A percentile compares a stretch with the other conserved stretches of the same genome.
phyloP scores from a whole-genome alignment of 257 asterid species.

The Salvia hispanica region DNA sequence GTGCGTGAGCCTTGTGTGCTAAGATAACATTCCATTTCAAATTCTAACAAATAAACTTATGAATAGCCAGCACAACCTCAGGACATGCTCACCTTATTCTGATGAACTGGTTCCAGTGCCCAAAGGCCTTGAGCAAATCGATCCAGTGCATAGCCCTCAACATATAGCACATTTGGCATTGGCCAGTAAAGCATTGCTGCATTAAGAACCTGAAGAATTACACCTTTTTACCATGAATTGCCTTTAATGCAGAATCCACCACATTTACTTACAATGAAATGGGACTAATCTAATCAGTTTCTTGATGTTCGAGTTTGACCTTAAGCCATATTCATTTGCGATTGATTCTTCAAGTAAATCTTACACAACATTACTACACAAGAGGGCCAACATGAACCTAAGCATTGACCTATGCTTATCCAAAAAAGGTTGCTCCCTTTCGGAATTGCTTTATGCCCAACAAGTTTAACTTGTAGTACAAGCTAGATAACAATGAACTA shows the following conservation, averaged over 20 bases:
- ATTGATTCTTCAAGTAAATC: neutral
- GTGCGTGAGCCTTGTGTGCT: too few relatives aligned
- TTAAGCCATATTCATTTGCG: conserved; percentile 4
- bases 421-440: too few relatives aligned
- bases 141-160: conserved; percentile 94
- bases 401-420: neutral
- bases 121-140: conserved; percentile 90
- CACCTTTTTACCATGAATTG: conserved; percentile 34
- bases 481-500: neutral
- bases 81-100: conserved; percentile 64
- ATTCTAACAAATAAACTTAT: conserved; percentile 13
- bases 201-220: conserved; percentile 85
- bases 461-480: neutral
- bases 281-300: neutral
- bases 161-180: conserved; percentile 78
- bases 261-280: neutral
- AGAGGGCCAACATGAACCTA: conserved; percentile 1
- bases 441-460: too few relatives aligned
- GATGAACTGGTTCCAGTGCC: conserved; percentile 87
- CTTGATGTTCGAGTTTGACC: neutral
- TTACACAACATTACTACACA: too few relatives aligned
- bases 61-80: conserved; percentile 6
- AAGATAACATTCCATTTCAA: conserved; percentile 28
- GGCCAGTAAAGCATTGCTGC: conserved; percentile 99
- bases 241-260: neutral